Evolutionary conservation across 2,329 filamentous ascomycete species (phyloP).

Genomic region (Sporothrix sp.): DNA sequence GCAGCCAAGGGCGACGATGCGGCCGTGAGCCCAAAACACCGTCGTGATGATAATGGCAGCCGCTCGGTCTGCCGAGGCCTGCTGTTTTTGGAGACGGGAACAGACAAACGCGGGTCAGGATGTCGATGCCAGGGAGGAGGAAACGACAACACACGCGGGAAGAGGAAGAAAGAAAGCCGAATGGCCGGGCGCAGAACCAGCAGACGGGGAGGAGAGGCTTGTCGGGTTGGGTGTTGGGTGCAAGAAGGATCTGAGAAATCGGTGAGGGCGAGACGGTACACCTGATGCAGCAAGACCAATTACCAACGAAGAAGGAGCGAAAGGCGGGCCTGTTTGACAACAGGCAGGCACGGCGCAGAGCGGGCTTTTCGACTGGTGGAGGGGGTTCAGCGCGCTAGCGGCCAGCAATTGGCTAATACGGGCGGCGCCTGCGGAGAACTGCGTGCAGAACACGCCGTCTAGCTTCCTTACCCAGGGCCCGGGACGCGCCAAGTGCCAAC

Average conservation of each 20-base stretch:
- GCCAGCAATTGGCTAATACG: no score
- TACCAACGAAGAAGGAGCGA: constrained; percentile 1
- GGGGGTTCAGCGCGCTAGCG: not conserved
- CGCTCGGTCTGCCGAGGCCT: no score
- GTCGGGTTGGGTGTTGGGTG: not conserved
- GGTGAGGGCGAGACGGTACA: constrained; percentile 5
- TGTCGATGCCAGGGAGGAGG: no score
- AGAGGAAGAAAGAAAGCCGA: not conserved
- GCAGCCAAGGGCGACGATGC: no score
- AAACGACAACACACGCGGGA: no score
- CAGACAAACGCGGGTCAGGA: no score
- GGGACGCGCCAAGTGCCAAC: not conserved
- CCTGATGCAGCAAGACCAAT: constrained; percentile 5
- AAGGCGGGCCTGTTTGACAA: not conserved
- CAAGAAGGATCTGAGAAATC: not conserved
- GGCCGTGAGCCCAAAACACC: no score
- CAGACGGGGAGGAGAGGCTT: not conserved
- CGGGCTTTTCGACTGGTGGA: not conserved
- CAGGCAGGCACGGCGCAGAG: not conserved
- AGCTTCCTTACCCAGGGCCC: not conserved
- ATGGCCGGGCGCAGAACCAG: no score
- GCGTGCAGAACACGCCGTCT: not conserved
- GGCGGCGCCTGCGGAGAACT: no score
- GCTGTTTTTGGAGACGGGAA: no score
- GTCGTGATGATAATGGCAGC: no score